Evolutionary conservation across 257 asterid species (phyloP), one percentile per base, ranked within the genome.

Genomic region (Gentiana dahurica): DNA sequence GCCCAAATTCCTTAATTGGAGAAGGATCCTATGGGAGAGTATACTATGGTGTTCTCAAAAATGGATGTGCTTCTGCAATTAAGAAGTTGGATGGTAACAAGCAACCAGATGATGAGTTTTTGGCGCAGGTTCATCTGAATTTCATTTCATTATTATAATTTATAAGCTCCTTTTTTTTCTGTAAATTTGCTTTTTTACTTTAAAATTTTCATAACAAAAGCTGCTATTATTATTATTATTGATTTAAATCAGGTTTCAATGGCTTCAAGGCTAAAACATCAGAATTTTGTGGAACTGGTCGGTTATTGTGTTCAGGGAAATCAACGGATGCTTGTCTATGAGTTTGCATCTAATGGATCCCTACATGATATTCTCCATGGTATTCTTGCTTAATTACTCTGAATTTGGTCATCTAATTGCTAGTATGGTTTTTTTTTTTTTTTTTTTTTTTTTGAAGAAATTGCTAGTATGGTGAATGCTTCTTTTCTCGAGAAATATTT

Each of bases 11-110:
- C 47, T 73, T 88, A 61, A 82, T 88, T 55, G 96, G 96, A 35
- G 96, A 88, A 64, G 96, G 96, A 54, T 88, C 96, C 12, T 88
- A 88, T 58, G 96, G 96, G 66, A 77, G 94, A 76, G 96, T 88
- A 50, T 88, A 88, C 68, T 80, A 73, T 36, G 95, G 95, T 52
- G 67, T 63, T 64, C 76, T 85, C 49, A 85, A 67, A 55, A 82
- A 50, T 64, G 84, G 83, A 5, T 71, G 72, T 52, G 85, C 81
- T 62, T 88, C 90, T 63, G 96, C 96, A 34, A 79, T 88, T 24
- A 88, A 88, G 71, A 88, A 88, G 69, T 69, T 88, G 75, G 96
- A 88, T 47, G 70, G 89, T 3, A 82, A 90, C 75, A 82, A 82
- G 68, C 95, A 88, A 58, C 96, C 94, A 34, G 96, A 88, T 58